Percentiles rank a stretch among this genome's conserved stretches.
Evolutionary conservation across 352 stramenopile species (phyloP).

Genomic region (Globisporangium takayamanum): DNA sequence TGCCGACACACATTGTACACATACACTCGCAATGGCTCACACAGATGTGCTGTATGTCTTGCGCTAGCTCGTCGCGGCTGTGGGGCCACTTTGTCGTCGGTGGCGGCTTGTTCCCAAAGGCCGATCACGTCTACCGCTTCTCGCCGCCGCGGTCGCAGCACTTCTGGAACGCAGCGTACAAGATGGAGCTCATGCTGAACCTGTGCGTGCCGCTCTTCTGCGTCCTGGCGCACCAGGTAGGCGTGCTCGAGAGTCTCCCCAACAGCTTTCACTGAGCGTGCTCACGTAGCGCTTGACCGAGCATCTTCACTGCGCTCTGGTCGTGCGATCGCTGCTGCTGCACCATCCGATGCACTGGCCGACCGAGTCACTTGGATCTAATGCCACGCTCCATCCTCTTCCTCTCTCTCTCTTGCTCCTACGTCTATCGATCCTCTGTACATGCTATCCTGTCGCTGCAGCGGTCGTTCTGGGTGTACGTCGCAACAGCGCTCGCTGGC

Average conservation of each 20-base stretch:
- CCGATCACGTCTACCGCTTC: conserved; percentile 76
- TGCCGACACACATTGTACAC: background rate
- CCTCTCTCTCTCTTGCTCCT: background rate
- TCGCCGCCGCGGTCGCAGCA: conserved; percentile 58
- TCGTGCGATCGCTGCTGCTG: too few species aligned
- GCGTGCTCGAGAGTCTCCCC: conserved; percentile 5
- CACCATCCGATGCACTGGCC: background rate
- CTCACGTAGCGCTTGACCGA: conserved; percentile 8
- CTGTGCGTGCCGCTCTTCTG: conserved; percentile 72
- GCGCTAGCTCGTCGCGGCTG: conserved; percentile 55
- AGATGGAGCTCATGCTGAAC: conserved; percentile 77
- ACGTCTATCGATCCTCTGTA: background rate
- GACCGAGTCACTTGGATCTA: background rate
- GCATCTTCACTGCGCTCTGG: too few species aligned
- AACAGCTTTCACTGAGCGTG: conserved; percentile 7
- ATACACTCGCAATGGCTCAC: background rate
- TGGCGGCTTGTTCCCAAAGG: conserved; percentile 61
- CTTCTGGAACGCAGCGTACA: conserved; percentile 77
- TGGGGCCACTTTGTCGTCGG: conserved; percentile 73
- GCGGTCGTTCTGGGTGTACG: conserved; percentile 80
- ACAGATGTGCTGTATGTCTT: conserved; percentile 4
- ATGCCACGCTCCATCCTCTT: background rate
- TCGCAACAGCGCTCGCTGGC: conserved; percentile 50
- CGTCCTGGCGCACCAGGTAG: conserved; percentile 73
- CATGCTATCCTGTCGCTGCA: conserved; percentile 9